phyloP scores from a whole-genome alignment of 768 basidiomycete genomes.

The Termitomyces sp. region DNA sequence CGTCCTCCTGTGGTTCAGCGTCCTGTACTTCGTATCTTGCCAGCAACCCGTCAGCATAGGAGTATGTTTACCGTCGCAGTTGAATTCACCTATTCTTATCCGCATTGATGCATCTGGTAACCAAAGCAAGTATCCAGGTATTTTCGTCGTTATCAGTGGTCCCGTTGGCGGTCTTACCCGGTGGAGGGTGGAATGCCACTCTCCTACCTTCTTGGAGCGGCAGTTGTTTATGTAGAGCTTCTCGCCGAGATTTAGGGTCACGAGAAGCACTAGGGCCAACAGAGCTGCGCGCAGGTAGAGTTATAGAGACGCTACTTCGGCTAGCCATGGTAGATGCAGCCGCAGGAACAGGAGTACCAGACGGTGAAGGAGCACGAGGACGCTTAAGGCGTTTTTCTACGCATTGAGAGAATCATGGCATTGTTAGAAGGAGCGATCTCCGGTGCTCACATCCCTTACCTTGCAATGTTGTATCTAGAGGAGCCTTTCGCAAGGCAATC shows the following conservation, averaged over 20 bases:
- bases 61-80: background rate
- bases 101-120: conserved; percentile 62
- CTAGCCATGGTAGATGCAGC: conserved; percentile 25
- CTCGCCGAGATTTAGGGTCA: conserved; percentile 63
- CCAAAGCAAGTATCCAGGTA: conserved; percentile 78
- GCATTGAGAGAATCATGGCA: background rate
- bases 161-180: conserved; percentile 42
- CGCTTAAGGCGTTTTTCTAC: conserved; percentile 77
- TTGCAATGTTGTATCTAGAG: conserved; percentile 46
- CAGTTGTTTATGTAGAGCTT: conserved; percentile 54
- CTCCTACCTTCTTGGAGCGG: conserved; percentile 71
- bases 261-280: conserved; percentile 55
- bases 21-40: conserved; percentile 83
- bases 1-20: conserved; percentile 77
- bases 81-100: conserved; percentile 60
- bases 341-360: conserved; percentile 44
- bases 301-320: conserved; percentile 48
- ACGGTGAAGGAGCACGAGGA: conserved; percentile 64
- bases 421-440: background rate
- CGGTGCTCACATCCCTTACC: conserved; percentile 33
- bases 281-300: conserved; percentile 51
- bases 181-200: conserved; percentile 74
- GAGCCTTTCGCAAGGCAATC: conserved; percentile 68
- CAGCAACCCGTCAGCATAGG: background rate
- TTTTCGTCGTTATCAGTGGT: conserved; percentile 41